These are phyloP conservation scores for Limnomonas spitsbergensis DNA, from an alignment of 139 green algal species.

Conservation along the genomic window DNA sequence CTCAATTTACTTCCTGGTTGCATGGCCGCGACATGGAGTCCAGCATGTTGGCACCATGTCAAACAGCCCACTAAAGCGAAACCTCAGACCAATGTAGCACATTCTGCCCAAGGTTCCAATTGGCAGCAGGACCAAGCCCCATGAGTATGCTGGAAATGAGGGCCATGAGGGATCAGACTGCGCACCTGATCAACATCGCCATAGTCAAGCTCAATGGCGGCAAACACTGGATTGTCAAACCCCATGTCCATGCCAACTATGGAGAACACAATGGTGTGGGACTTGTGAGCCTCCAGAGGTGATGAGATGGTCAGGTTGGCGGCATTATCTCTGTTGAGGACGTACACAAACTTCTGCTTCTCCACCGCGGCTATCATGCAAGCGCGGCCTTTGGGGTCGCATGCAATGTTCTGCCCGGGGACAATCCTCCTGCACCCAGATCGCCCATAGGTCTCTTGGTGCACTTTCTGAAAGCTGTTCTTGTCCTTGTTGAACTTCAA, in stretches of 20 bases:
- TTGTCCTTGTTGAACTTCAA: slow-evolving; percentile 87
- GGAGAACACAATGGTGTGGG: slow-evolving; percentile 77
- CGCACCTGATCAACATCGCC: slow-evolving; percentile 81
- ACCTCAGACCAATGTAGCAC: too few relatives aligned
- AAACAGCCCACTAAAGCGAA: too few relatives aligned
- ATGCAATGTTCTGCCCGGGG: slow-evolving; percentile 88
- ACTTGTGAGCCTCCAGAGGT: slow-evolving; percentile 96
- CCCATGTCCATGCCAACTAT: slow-evolving; percentile 88
- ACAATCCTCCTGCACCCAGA: slow-evolving; percentile 90
- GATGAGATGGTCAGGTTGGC: slow-evolving; percentile 96
- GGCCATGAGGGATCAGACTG: neutral
- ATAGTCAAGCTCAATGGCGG: slow-evolving; percentile 97
- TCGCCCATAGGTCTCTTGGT: slow-evolving; percentile 97
- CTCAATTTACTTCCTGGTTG: too few relatives aligned
- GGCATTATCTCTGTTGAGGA: slow-evolving; percentile 91
- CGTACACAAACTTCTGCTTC: slow-evolving; percentile 99
- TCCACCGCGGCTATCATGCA: slow-evolving; percentile 91
- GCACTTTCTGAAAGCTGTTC: slow-evolving; percentile 83
- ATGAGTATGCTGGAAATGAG: too few relatives aligned
- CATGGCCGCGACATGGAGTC: too few relatives aligned
- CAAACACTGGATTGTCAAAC: slow-evolving; percentile 99
- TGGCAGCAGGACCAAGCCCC: too few relatives aligned
- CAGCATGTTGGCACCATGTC: too few relatives aligned
- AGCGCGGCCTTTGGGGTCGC: slow-evolving; percentile 92
- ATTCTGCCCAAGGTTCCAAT: too few relatives aligned